These are phyloP conservation scores for Fraxinus floribunda DNA, from an alignment of 305 asterid genomes.

Conservation along the genomic window DNA sequence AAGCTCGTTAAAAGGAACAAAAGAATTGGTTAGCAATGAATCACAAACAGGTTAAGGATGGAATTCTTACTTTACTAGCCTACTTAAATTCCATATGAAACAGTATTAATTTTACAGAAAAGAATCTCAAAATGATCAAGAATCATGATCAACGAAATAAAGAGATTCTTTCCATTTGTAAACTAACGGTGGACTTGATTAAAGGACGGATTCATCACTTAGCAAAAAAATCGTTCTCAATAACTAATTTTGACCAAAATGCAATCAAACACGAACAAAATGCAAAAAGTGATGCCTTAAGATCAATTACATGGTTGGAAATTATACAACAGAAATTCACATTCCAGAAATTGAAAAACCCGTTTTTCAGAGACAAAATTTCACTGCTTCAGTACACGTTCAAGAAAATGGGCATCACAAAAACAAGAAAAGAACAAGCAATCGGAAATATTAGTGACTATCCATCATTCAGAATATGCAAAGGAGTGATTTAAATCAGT, in stretches of 20 bases:
- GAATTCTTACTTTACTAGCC: neutral
- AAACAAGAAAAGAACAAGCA: conserved; percentile 21
- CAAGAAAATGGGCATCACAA: conserved; percentile 36
- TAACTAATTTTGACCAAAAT: conserved; percentile 32
- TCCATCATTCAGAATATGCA: conserved; percentile 44
- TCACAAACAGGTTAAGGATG: neutral
- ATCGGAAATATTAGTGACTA: conserved; percentile 40
- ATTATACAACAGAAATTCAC: neutral
- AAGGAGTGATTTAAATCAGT: conserved; percentile 12
- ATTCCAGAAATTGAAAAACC: conserved; percentile 25
- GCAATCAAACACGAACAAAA: conserved; percentile 12
- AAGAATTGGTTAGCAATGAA: neutral
- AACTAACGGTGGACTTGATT: neutral
- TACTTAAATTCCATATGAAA: neutral
- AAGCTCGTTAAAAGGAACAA: neutral
- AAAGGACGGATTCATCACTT: conserved; percentile 55
- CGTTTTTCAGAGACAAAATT: conserved; percentile 33
- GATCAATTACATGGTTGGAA: conserved; percentile 49
- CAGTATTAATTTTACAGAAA: neutral
- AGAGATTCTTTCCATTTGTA: neutral
- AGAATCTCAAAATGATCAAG: neutral
- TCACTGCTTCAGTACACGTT: conserved; percentile 25
- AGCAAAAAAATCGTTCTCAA: conserved; percentile 22
- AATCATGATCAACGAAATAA: neutral
- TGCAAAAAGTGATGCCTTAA: conserved; percentile 22